These are phyloP conservation scores for Diaporthe destruens DNA, from an alignment of 2,329 filamentous ascomycete species.

Conservation along the genomic window DNA sequence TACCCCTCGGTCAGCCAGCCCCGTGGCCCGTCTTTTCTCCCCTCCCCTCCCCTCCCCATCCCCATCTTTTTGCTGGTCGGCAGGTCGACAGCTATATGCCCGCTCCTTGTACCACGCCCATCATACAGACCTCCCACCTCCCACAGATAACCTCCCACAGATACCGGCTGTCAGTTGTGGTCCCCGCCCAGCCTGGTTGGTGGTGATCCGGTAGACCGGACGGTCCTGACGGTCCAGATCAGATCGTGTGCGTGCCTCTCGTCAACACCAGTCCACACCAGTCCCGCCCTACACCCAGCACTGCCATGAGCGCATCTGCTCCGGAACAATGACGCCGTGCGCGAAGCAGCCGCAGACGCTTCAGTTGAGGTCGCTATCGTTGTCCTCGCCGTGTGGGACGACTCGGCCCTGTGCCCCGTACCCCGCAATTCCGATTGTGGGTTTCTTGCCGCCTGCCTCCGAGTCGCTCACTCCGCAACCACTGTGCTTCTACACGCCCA, in stretches of 20 bases:
- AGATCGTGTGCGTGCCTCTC: no score
- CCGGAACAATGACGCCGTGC: conserved; percentile 42
- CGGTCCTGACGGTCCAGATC: no score
- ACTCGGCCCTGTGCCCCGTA: conserved; percentile 41
- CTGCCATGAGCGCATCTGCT: conserved; percentile 40
- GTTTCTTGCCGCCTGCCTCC: conserved; percentile 29
- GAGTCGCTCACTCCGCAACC: conserved; percentile 35
- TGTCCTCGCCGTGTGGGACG: conserved; percentile 39
- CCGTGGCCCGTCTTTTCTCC: conserved; percentile 30
- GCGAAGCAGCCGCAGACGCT: conserved; percentile 40
- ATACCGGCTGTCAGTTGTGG: conserved; percentile 33
- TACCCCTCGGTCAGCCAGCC: neutral
- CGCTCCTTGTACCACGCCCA: conserved; percentile 31
- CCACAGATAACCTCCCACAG: conserved; percentile 1
- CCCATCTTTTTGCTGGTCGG: conserved; percentile 25
- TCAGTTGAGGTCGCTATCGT: conserved; percentile 41
- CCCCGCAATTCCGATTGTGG: conserved; percentile 40
- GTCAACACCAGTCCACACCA: no score
- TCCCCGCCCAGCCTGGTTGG: conserved; percentile 30
- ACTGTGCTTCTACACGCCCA: conserved; percentile 34
- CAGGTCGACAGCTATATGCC: conserved; percentile 33
- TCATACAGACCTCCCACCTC: conserved; percentile 1
- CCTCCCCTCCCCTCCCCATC: conserved; percentile 37
- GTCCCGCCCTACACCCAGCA: conserved; percentile 19
- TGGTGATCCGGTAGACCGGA: no score